Percentiles rank a stretch among this genome's conserved stretches.
These are phyloP conservation scores for Aspergillus oerlinghausenensis DNA, from an alignment of 2,329 filamentous ascomycete species.

Conservation along the genomic window DNA sequence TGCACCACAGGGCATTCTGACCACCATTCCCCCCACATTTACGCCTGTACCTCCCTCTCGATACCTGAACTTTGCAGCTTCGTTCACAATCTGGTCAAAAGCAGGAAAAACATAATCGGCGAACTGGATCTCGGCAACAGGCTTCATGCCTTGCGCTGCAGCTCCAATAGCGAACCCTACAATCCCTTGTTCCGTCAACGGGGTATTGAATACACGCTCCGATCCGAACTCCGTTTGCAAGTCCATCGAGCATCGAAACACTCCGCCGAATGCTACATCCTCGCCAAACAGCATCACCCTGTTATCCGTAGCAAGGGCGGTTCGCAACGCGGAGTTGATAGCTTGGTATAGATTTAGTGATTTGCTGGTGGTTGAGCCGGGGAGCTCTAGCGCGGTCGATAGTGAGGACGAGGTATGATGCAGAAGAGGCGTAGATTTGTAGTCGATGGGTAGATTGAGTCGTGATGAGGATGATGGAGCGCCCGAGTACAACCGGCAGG, in stretches of 20 bases:
- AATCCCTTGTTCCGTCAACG: conserved; percentile 89
- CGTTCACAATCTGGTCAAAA: conserved; percentile 91
- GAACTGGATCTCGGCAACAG: conserved; percentile 92
- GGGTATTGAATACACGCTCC: conserved; percentile 93
- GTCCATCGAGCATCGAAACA: conserved; percentile 92
- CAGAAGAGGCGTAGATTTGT: conserved; percentile 73
- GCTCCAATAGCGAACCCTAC: conserved; percentile 88
- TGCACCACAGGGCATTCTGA: conserved; percentile 84
- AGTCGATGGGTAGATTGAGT: conserved; percentile 85
- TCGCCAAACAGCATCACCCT: conserved; percentile 90
- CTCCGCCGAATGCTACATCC: conserved; percentile 93
- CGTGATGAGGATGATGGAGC: conserved; percentile 47
- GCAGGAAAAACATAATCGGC: conserved; percentile 92
- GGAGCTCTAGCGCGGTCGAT: conserved; percentile 67
- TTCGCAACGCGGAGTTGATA: conserved; percentile 82
- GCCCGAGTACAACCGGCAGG: conserved; percentile 42
- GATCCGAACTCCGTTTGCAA: conserved; percentile 81
- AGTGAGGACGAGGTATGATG: conserved; percentile 72
- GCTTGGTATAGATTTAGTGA: conserved; percentile 92
- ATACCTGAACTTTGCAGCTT: conserved; percentile 84
- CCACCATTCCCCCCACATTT: conserved; percentile 71
- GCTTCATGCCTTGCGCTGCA: conserved; percentile 85
- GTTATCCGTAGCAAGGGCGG: conserved; percentile 77
- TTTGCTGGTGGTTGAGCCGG: conserved; percentile 67
- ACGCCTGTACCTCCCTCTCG: conserved; percentile 63